Evolutionary conservation across 1,139 yeast species (phyloP).

Genomic region (Diutina sp.): DNA sequence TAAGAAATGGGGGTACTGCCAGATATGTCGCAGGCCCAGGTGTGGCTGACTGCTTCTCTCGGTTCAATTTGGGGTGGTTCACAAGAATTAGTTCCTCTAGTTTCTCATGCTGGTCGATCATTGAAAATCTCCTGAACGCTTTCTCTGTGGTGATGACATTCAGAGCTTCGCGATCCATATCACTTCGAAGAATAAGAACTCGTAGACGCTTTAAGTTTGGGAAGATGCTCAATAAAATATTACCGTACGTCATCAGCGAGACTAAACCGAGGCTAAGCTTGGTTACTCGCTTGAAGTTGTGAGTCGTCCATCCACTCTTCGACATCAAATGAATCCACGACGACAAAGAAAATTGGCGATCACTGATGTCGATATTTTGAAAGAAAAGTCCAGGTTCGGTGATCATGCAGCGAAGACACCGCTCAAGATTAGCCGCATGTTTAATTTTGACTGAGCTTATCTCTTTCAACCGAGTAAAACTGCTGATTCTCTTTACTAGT

Average conservation of each 20-base stretch:
- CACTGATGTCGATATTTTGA: background rate
- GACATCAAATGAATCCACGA: background rate
- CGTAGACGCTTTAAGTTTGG: background rate
- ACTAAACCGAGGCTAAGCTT: background rate
- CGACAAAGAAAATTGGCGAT: background rate
- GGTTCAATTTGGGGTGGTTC: background rate
- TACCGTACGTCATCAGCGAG: background rate
- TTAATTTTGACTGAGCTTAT: background rate
- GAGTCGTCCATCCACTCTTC: background rate
- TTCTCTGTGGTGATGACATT: background rate
- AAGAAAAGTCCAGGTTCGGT: background rate
- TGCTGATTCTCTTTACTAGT: background rate
- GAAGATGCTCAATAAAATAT: background rate
- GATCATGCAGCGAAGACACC: background rate
- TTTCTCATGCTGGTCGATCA: no score
- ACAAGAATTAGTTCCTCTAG: background rate
- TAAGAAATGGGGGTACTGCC: background rate
- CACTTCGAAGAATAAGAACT: background rate
- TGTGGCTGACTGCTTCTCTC: background rate
- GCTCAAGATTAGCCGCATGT: background rate
- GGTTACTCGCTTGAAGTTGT: background rate
- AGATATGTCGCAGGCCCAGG: background rate
- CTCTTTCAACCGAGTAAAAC: background rate
- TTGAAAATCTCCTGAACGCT: background rate
- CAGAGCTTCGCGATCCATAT: background rate